phyloP scores from a whole-genome alignment of 2,329 filamentous ascomycete species.

The Herpotrichia juniperi region DNA sequence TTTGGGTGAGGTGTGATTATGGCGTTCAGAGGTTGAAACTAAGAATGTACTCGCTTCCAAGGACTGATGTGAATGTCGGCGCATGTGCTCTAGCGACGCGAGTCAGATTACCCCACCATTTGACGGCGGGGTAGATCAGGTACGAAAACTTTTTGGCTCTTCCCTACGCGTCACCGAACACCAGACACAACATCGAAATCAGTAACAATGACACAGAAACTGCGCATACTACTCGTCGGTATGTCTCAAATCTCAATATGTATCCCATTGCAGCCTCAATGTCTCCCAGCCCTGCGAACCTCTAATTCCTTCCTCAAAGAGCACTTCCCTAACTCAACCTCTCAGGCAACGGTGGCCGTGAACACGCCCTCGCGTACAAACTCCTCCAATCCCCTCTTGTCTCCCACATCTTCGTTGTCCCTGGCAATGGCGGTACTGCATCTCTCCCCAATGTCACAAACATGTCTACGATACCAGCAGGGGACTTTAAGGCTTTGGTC shows the following conservation, averaged over 20 bases:
- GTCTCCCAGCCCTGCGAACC: too few species aligned
- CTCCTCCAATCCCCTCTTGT: slow-evolving; percentile 81
- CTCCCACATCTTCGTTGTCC: slow-evolving; percentile 71
- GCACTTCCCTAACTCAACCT: too few species aligned
- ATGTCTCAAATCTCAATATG: too few species aligned
- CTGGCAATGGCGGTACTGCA: slow-evolving; percentile 88
- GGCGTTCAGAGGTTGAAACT: too few species aligned
- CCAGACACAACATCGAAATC: too few species aligned
- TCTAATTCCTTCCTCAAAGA: too few species aligned
- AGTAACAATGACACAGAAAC: slow-evolving; percentile 27
- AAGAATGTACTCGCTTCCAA: too few species aligned
- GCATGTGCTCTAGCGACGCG: too few species aligned
- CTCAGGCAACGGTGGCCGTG: slow-evolving; percentile 93
- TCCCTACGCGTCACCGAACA: too few species aligned
- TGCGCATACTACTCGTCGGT: slow-evolving; percentile 73
- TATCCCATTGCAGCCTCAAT: too few species aligned
- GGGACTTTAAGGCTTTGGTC: slow-evolving; percentile 80
- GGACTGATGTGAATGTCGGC: too few species aligned
- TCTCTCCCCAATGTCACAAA: slow-evolving; percentile 69
- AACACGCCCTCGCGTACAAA: slow-evolving; percentile 96
- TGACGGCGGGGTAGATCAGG: slow-evolving; percentile 1
- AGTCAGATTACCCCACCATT: slow-evolving; percentile 3
- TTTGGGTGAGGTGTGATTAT: too few species aligned
- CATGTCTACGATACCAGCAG: slow-evolving; percentile 68
- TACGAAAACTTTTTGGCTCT: slow-evolving; percentile 3